Evolutionary conservation across 768 basidiomycete genomes (phyloP).

Genomic region (Kwoniella sp.): DNA sequence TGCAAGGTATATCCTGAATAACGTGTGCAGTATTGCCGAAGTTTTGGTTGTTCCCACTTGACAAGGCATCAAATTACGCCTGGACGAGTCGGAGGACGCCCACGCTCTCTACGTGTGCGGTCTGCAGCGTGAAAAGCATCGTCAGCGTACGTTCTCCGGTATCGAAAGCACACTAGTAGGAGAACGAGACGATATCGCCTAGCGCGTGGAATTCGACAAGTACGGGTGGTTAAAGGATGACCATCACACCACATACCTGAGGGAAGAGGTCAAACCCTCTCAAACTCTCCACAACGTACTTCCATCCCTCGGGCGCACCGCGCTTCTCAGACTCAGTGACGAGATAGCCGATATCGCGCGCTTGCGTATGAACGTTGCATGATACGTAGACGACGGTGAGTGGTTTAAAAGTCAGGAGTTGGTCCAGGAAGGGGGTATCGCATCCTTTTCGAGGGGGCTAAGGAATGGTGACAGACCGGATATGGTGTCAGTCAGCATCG

Average conservation of each 20-base stretch:
- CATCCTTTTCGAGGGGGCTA: slow-evolving; percentile 96
- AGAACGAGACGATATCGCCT: not conserved
- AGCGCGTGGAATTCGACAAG: not conserved
- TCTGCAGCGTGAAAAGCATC: slow-evolving; percentile 9
- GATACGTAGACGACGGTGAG: slow-evolving; percentile 82
- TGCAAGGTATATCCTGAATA: not conserved
- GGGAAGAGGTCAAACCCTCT: slow-evolving; percentile 94
- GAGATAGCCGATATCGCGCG: slow-evolving; percentile 77
- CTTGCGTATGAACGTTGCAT: slow-evolving; percentile 85
- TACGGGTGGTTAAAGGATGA: not conserved
- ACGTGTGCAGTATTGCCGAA: not conserved
- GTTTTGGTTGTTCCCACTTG: not conserved
- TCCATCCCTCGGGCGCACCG: slow-evolving; percentile 57
- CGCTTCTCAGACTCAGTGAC: slow-evolving; percentile 58
- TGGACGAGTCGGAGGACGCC: slow-evolving; percentile 46
- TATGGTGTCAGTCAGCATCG: not conserved
- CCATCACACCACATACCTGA: slow-evolving; percentile 59
- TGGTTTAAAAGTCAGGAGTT: slow-evolving; percentile 72
- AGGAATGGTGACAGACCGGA: not conserved
- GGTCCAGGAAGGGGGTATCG: slow-evolving; percentile 70
- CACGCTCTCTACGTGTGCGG: slow-evolving; percentile 77
- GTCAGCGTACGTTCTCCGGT: not conserved
- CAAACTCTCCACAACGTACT: slow-evolving; percentile 79
- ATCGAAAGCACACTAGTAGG: not conserved
- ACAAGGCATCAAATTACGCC: not conserved